Conservation (phyloP, 768 basidiomycete species). For the Mrakia frigida region DNA sequence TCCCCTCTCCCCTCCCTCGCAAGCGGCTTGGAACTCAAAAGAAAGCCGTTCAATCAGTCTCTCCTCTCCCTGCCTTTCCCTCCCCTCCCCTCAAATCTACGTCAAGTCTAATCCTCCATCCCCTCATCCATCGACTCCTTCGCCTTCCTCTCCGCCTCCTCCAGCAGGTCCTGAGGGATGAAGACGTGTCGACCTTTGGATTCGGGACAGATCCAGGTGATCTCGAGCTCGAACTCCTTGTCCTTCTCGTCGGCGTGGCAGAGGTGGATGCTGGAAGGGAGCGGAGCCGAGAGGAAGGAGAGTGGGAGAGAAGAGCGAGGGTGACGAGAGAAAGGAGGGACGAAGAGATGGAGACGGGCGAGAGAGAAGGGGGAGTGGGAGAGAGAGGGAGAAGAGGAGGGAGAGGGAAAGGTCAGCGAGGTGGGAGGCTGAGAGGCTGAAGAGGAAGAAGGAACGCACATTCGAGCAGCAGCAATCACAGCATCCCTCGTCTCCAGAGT, state of each 20-base stretch:
- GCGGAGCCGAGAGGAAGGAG: conserved; percentile 6
- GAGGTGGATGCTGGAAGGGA: conserved; percentile 70
- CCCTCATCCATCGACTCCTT: conserved; percentile 60
- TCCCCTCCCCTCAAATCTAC: background rate
- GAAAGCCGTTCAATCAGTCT: no score
- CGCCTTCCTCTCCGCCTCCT: conserved; percentile 80
- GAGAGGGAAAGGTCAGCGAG: conserved; percentile 10
- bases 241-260: conserved; percentile 98
- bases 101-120: conserved; percentile 30
- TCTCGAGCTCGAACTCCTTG: conserved; percentile 95
- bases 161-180: conserved; percentile 76
- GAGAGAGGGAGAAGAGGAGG: background rate
- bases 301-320: conserved; percentile 51
- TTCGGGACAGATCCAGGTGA: conserved; percentile 91
- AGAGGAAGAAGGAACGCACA: conserved; percentile 55
- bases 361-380: conserved; percentile 2
- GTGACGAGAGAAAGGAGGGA: conserved; percentile 63
- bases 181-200: conserved; percentile 70
- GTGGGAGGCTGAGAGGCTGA: background rate
- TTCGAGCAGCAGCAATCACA: conserved; percentile 86
- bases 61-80: background rate
- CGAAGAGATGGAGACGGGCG: background rate
- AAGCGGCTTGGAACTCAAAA: no score
- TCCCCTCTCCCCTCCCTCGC: no score
- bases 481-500: conserved; percentile 78